Evolutionary conservation across 768 basidiomycete genomes (phyloP), one percentile per base, ranked within the genome.

Genomic region (Rossbeevera mucosa): DNA sequence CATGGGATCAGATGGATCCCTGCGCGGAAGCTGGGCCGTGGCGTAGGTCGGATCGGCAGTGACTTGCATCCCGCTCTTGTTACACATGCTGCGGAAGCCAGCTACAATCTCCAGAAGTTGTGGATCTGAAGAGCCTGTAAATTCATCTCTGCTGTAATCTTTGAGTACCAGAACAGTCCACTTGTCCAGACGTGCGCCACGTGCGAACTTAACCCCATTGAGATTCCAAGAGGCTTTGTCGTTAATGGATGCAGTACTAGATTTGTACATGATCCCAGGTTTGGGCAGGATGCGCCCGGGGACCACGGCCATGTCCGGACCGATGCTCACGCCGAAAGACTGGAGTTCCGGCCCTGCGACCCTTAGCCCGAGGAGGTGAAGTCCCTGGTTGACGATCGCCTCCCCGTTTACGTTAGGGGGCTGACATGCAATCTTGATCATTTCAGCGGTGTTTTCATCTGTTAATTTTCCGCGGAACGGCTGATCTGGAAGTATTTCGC

Each of bases 161-260:
- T 74, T 70, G 57, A 92, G 80, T 40, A 89, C 70, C 13, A 92
- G 70, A 11, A 90, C 83, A 1, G 76, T 79, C 86, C 88, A 90
- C 21, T 78, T 79, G 21, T 72, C 71, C 45, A 92, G 66, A 13
- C 59, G 67, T 7, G 74, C 81, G 9, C 86, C 86, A 22, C 64
- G 68, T 3, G 80, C 70, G 60, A 91, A 91, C 58, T 77, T 80
- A 76, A 69, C 75, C 41, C 76, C 74, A 44, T 78, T 68, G 44
- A 82, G 61, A 54, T 82, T 81, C 79, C 79, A 80, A 44, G 76
- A 74, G 28, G 79, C 80, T 45, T 61, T 68, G 0, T 79, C 73
- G 54, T 79, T 76, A 20, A 79, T 68, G 22, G 51, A 24, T 4
- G 58, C 60, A 4, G 69, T 67, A 9, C 64, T 53, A 3, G 56